Evolutionary conservation across 1,284 basidiomycete genomes (phyloP).

Genomic region (Pseudozyma hubeiensis): DNA sequence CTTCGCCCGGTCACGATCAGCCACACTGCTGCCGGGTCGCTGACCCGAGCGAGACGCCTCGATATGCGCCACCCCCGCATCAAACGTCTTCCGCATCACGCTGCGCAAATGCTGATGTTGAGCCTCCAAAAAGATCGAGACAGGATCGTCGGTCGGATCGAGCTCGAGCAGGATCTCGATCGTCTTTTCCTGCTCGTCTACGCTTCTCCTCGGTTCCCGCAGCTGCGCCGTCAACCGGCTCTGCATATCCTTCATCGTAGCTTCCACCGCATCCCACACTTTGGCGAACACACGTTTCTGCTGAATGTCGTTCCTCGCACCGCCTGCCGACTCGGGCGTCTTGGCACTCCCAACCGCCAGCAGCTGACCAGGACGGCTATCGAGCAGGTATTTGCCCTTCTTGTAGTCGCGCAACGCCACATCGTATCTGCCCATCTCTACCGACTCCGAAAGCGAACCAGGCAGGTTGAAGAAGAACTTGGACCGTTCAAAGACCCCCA

Average conservation of each 20-base stretch:
- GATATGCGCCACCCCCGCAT: conserved; percentile 59
- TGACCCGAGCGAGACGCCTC: conserved; percentile 19
- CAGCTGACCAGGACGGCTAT: conserved; percentile 85
- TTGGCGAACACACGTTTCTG: conserved; percentile 93
- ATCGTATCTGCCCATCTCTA: conserved; percentile 83
- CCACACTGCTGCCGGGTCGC: conserved; percentile 70
- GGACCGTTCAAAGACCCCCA: conserved; percentile 94
- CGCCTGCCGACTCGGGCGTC: conserved; percentile 27
- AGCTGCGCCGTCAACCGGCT: conserved; percentile 80
- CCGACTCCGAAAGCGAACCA: conserved; percentile 86
- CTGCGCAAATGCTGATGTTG: conserved; percentile 88
- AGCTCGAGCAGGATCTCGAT: conserved; percentile 77
- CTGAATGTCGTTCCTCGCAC: conserved; percentile 54
- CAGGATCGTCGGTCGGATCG: conserved; percentile 72
- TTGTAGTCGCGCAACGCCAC: conserved; percentile 95
- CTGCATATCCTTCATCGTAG: conserved; percentile 92
- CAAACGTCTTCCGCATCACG: conserved; percentile 79
- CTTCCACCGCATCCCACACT: conserved; percentile 95
- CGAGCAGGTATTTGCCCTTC: conserved; percentile 91
- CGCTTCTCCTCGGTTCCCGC: conserved; percentile 79
- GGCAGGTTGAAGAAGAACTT: conserved; percentile 99
- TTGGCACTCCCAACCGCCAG: conserved; percentile 71
- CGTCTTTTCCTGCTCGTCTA: conserved; percentile 96
- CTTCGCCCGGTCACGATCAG: conserved; percentile 74
- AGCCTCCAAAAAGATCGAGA: conserved; percentile 93